These are phyloP conservation scores for Astrothelium subdiscretum DNA, from an alignment of 495 filamentous ascomycete species.

Conservation along the genomic window DNA sequence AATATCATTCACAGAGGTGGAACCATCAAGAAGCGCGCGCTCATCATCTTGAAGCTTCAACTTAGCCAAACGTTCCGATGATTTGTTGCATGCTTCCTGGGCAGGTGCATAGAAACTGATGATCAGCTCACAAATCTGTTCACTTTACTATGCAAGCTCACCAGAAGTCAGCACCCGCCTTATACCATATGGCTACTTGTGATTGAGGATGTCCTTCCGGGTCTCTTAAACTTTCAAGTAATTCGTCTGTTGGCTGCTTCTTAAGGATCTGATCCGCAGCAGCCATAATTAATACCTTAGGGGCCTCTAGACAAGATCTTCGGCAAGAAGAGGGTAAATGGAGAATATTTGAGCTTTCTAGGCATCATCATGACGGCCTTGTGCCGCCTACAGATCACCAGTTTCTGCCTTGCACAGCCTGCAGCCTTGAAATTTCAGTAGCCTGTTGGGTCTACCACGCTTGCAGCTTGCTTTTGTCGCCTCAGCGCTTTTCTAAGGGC, in stretches of 20 bases:
- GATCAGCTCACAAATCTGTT: neutral
- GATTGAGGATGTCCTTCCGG: too few species aligned
- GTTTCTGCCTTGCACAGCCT: too few species aligned
- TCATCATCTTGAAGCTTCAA: neutral
- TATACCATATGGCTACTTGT: slow-evolving; percentile 4
- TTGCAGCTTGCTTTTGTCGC: too few species aligned
- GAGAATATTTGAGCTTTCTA: too few species aligned
- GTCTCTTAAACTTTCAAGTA: neutral
- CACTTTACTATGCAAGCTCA: neutral
- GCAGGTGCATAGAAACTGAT: slow-evolving; percentile 1
- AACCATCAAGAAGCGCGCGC: neutral
- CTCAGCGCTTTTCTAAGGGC: too few species aligned
- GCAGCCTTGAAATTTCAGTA: too few species aligned
- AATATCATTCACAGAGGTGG: neutral
- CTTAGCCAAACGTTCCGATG: neutral
- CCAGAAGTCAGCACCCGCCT: neutral
- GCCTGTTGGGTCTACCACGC: too few species aligned
- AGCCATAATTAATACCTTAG: neutral
- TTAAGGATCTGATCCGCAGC: neutral
- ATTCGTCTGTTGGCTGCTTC: neutral
- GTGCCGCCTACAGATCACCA: too few species aligned
- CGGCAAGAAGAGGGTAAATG: too few species aligned
- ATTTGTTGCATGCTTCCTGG: neutral
- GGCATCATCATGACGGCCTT: too few species aligned
- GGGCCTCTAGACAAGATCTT: too few species aligned